Base-by-base conservation (phyloP, 2,329 filamentous ascomycete genomes). In the Trichoderma citrinoviride region DNA sequence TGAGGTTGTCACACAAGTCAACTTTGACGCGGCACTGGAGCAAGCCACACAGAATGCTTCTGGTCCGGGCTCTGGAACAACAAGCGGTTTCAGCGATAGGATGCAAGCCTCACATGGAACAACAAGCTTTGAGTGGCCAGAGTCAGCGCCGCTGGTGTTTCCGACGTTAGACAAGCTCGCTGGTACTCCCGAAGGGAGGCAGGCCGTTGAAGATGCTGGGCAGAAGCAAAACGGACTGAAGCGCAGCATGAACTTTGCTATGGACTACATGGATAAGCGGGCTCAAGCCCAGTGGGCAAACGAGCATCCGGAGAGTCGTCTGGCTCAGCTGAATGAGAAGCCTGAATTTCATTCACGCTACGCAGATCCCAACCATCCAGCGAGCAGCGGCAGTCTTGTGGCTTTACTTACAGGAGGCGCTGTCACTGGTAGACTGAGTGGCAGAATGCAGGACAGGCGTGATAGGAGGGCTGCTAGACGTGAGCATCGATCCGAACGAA, bases 71-170 rank as follows among this genome's bases (percentile, higher is more conserved):
- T 5, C 41, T 21, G 57, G 52, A 17, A 29, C 14, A 47, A 29
- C 23, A 5, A 40, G 61, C 10, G 15, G 52, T 0, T 19, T 66
- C 7, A 46, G 49, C 17, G 65, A 61, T 8, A 75, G 73, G 46
- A 69, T 80, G 50, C 72, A 77, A 23, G 69, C 77, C 1, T 78
- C 76, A 0, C 76, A 76, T 40, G 78, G 76, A 0, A 71, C 73
- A n/a, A 66, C 58, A 12, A 60, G 58, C 8, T 81, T 82, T 10
- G 74, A 80, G 27, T 72, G 78, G 40, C 80, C 79, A 0, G 77
- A 83, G 52, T 73, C 78, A 2, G 83, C 83, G 3, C 79, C 82
- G 0, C 73, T 86, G 4, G 69, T 83, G 6, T 85, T 81, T 60
- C 83, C 82, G 0, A 73, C 72, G 3, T 72, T 82, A 1, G 78